Evolutionary conservation across 257 asterid species (phyloP).

Genomic region (Catharanthus roseus): DNA sequence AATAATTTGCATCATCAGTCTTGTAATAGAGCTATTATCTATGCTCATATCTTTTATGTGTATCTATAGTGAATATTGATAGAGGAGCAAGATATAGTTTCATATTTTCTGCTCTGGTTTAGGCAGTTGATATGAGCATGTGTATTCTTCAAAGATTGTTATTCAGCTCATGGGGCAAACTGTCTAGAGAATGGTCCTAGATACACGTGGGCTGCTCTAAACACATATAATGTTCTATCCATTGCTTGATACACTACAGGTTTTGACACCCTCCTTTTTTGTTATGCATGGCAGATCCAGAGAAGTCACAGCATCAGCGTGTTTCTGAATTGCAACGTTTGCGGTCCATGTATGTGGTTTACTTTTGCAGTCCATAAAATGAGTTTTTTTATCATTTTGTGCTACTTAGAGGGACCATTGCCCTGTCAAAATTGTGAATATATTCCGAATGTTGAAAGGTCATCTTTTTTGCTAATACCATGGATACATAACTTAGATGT

Average conservation of each 20-base stretch:
- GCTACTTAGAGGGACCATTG: background rate
- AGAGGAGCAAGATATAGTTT: background rate
- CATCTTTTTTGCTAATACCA: background rate
- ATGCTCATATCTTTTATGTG: background rate
- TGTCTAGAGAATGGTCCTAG: background rate
- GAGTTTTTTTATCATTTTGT: background rate
- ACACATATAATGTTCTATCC: background rate
- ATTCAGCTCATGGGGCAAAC: background rate
- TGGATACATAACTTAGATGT: background rate
- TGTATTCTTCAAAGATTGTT: background rate
- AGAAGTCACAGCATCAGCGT: slow-evolving; percentile 86
- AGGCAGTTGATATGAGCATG: background rate
- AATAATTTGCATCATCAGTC: background rate
- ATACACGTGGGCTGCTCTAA: slow-evolving; percentile 1
- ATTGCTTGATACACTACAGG: slow-evolving; percentile 11
- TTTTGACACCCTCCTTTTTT: slow-evolving; percentile 21
- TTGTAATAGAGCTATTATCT: background rate
- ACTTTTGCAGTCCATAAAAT: background rate
- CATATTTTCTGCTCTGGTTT: background rate
- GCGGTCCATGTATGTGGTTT: slow-evolving; percentile 76
- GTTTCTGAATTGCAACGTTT: slow-evolving; percentile 93
- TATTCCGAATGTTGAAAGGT: background rate
- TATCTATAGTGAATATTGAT: background rate
- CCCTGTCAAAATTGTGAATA: background rate
- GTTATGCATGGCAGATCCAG: slow-evolving; percentile 48